Evolutionary conservation across 805 yeast genomes (phyloP).

Genomic region (Wickerhamiella allomyrinae): DNA sequence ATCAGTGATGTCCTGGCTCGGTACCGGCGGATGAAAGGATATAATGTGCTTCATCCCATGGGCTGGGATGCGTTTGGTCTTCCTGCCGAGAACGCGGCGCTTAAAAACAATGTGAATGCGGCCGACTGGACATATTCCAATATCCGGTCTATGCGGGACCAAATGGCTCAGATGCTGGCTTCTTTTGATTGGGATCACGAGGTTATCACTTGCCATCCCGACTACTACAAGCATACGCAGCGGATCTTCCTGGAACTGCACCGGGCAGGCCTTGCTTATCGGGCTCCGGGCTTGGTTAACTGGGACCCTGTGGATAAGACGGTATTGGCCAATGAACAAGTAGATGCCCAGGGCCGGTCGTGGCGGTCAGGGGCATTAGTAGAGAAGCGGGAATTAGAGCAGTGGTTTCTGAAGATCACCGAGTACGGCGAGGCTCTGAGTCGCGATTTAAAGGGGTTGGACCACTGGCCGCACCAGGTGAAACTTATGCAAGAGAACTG

Average conservation of each 20-base stretch:
- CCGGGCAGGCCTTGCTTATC: constrained; percentile 70
- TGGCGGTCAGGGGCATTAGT: constrained; percentile 97
- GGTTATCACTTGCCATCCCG: constrained; percentile 70
- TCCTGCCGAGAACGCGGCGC: constrained; percentile 97
- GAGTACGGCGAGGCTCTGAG: constrained; percentile 56
- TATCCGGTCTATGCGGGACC: constrained; percentile 74
- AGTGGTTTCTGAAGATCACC: constrained; percentile 91
- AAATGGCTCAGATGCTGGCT: constrained; percentile 62
- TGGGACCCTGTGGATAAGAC: constrained; percentile 98
- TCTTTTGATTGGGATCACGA: constrained; percentile 93
- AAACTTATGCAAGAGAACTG: constrained; percentile 84
- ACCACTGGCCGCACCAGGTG: constrained; percentile 80
- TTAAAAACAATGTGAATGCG: constrained; percentile 69
- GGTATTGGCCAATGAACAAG: constrained; percentile 93
- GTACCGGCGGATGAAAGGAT: constrained; percentile 62
- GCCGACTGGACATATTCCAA: constrained; percentile 69
- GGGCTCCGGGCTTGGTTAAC: constrained; percentile 76
- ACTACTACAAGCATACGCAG: constrained; percentile 88
- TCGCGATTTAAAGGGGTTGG: constrained; percentile 45
- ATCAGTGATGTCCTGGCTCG: constrained; percentile 76
- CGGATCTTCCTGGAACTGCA: constrained; percentile 59
- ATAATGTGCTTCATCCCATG: constrained; percentile 82
- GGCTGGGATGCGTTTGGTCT: constrained; percentile 99
- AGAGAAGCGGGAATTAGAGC: constrained; percentile 65
- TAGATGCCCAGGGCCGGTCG: constrained; percentile 75